Conservation (phyloP, 2,329 filamentous ascomycete genomes). For the Apiospora phragmitis region DNA sequence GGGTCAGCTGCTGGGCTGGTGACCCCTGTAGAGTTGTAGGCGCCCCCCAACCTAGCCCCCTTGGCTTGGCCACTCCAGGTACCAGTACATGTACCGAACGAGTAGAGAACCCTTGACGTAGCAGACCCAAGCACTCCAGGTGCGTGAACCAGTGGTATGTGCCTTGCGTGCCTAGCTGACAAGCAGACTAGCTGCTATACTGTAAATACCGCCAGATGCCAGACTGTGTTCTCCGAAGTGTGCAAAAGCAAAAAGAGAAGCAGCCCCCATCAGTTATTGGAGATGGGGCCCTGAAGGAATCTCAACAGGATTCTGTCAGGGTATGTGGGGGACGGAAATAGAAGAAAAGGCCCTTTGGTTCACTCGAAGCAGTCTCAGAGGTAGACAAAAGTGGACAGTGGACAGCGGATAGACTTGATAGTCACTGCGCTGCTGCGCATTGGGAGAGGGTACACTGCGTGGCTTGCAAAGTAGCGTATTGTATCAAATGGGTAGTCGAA, state of each 20-base stretch:
- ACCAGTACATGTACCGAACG: not conserved
- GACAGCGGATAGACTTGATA: not conserved
- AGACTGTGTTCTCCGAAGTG: not conserved
- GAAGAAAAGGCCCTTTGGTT: not conserved
- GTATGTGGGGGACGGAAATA: not conserved
- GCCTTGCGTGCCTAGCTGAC: conserved; percentile 9
- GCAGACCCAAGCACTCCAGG: not conserved
- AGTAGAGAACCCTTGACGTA: conserved; percentile 3
- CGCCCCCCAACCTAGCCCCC: not conserved
- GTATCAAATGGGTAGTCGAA: not conserved
- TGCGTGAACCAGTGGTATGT: conserved; percentile 11
- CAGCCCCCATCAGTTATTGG: not conserved
- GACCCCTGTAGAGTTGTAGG: not conserved
- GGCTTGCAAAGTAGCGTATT: not conserved
- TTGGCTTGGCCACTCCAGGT: not conserved
- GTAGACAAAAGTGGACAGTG: conserved; percentile 4
- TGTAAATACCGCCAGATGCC: not conserved
- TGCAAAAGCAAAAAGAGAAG: not conserved
- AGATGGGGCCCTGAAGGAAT: not conserved
- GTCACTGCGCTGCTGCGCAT: not conserved
- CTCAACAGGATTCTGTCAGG: not conserved
- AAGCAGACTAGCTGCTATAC: not conserved
- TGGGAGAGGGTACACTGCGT: not conserved
- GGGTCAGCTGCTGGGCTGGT: conserved; percentile 2
- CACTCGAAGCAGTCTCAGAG: not conserved